Percentiles rank a stretch among this genome's conserved stretches.
phyloP scores from a whole-genome alignment of 495 filamentous ascomycete species.

The Xylaria cubensis region DNA sequence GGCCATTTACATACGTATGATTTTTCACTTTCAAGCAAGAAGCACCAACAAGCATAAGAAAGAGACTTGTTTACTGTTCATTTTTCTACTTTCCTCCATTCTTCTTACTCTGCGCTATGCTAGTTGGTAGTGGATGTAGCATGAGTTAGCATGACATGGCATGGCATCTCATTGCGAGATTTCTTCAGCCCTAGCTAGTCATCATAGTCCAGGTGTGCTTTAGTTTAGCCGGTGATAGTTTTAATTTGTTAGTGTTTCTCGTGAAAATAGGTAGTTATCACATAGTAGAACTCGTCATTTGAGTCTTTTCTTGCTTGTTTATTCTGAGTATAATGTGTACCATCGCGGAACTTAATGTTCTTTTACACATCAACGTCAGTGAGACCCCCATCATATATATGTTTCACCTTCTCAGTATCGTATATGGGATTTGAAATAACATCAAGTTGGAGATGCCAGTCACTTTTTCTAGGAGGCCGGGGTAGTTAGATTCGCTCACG shows the following conservation, averaged over 20 bases:
- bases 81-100: background rate
- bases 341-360: background rate
- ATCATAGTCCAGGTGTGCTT: background rate
- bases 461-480: background rate
- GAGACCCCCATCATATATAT: background rate
- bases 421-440: background rate
- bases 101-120: background rate
- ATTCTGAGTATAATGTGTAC: background rate
- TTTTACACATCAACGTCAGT: background rate
- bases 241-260: background rate
- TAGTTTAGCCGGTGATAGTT: background rate
- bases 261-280: background rate
- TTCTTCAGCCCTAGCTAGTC: background rate
- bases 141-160: background rate
- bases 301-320: background rate
- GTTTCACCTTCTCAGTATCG: background rate
- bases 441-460: background rate
- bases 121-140: background rate
- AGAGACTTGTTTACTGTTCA: background rate
- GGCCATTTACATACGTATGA: background rate
- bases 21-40: background rate
- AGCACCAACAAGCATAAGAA: conserved; percentile 23
- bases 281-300: background rate
- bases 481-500: background rate
- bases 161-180: background rate